Percentiles rank a stretch among this genome's conserved stretches.
phyloP scores from a whole-genome alignment of 352 stramenopile species.

The Pythium volutum region DNA sequence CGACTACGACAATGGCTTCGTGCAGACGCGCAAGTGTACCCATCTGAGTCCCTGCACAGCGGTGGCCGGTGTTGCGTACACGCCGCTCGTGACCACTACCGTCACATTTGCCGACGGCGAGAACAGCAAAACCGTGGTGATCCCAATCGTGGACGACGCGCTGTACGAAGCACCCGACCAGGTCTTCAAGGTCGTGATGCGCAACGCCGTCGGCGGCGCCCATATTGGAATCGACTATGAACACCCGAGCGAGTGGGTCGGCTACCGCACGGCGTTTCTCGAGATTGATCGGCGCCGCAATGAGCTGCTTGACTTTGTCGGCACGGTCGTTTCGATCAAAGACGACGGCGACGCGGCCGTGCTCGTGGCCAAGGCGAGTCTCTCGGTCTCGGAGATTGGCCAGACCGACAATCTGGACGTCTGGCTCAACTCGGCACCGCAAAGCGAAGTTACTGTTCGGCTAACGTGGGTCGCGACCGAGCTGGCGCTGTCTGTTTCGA shows the following conservation, averaged over 20 bases:
- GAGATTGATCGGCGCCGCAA: constrained; percentile 35
- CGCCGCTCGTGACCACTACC: constrained; percentile 36
- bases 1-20: constrained; percentile 55
- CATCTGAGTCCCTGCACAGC: constrained; percentile 70
- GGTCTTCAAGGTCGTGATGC: constrained; percentile 61
- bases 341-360: constrained; percentile 64
- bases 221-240: constrained; percentile 63
- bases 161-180: constrained; percentile 58
- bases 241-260: constrained; percentile 50
- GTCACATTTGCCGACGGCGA: constrained; percentile 52
- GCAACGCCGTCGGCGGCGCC: constrained; percentile 44
- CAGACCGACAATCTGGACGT: constrained; percentile 50
- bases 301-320: constrained; percentile 53
- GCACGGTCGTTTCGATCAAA: constrained; percentile 62
- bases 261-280: constrained; percentile 38
- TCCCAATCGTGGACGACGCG: constrained; percentile 55
- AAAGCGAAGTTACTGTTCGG: constrained; percentile 35
- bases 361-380: constrained; percentile 57
- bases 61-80: constrained; percentile 40
- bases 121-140: constrained; percentile 38
- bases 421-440: constrained; percentile 47
- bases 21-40: constrained; percentile 46
- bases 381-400: constrained; percentile 67
- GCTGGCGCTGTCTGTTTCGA: constrained; percentile 22
- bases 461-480: constrained; percentile 11